Evolutionary conservation across 179 eudicot genomes (phyloP), one percentile per base, ranked within the genome.

Genomic region (Nepenthes alata): DNA sequence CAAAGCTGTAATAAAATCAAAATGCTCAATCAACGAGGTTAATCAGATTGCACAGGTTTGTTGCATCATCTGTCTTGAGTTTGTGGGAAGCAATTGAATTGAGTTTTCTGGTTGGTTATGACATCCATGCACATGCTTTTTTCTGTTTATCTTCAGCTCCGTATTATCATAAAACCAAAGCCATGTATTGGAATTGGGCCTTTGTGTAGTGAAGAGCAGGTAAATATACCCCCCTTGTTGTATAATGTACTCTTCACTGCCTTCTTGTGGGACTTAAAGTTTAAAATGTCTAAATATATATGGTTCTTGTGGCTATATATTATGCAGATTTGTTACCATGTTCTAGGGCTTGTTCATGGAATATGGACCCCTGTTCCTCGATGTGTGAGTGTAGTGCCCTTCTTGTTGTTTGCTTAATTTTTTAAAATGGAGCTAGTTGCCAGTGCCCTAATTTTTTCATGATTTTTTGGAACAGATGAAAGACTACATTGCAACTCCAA

Each of bases 41-140:
- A 90, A 94, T 72, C 97, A 94, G 78, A 84, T 94, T 66, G 95
- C 96, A 47, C 99, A 93, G 97, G 98, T 93, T 64, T 68, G 85
- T 69, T 72, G 15, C 56, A 51, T 52, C 67, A 53, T 64, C 41
- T 36, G 15, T 25, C 37, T 51, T 63, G 49, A 53, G 15, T 36
- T 37, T 53, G 35, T 63, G 10, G 39, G 6, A 54, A 44, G n/a
- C 13, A 35, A 12, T 35, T 35, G 6, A 35, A 11, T 3, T 11
- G 59, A 5, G 14, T 34, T 14, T 55, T 11, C 9, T 8, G 7
- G 36, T 13, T 53, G 37, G 2, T 25, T 1, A 5, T 37, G 11
- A 1, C 16, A 36, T 12, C 2, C 3, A 13, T 59, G 4, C 2
- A 39, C 14, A 11, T 7, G 6, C 61, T 4, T 37, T 3, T 51